Evolutionary conservation across 148 eudicot genomes (phyloP).

Genomic region (Pharnaceum exiguum): DNA sequence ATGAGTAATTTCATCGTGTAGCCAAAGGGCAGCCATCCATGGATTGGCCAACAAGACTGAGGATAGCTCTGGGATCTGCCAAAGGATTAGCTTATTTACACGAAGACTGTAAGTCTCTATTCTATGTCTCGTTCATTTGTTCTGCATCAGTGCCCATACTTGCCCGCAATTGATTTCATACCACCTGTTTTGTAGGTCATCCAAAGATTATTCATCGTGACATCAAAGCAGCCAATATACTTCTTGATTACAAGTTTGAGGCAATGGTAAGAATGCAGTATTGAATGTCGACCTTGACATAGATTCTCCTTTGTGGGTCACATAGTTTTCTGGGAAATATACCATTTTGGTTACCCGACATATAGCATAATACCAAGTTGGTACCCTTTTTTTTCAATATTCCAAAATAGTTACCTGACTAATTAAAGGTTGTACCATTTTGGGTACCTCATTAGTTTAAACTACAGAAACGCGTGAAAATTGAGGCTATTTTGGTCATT

Average conservation of each 20-base stretch:
- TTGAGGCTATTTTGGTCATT: too few relatives aligned
- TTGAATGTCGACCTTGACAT: background rate
- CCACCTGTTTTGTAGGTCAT: slow-evolving; percentile 54
- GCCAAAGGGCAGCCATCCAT: slow-evolving; percentile 53
- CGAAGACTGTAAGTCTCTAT: slow-evolving; percentile 60
- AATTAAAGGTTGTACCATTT: too few relatives aligned
- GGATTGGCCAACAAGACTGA: slow-evolving; percentile 65
- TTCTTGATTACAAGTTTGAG: slow-evolving; percentile 79
- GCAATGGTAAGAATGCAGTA: slow-evolving; percentile 59
- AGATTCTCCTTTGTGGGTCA: background rate
- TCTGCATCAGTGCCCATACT: background rate
- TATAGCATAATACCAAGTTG: too few relatives aligned
- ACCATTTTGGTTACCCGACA: too few relatives aligned
- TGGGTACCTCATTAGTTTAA: too few relatives aligned
- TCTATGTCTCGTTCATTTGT: background rate
- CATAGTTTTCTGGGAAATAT: background rate
- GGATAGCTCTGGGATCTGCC: slow-evolving; percentile 74
- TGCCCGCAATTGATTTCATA: slow-evolving; percentile 6
- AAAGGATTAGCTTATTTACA: slow-evolving; percentile 83
- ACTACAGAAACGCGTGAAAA: too few relatives aligned
- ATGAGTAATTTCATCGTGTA: slow-evolving; percentile 24
- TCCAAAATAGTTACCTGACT: too few relatives aligned
- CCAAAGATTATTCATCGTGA: slow-evolving; percentile 97
- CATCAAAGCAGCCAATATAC: slow-evolving; percentile 93
- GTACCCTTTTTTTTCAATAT: too few relatives aligned